Evolutionary conservation across 1,139 yeast genomes (phyloP).

Genomic region (Blastobotrys malaysiensis): DNA sequence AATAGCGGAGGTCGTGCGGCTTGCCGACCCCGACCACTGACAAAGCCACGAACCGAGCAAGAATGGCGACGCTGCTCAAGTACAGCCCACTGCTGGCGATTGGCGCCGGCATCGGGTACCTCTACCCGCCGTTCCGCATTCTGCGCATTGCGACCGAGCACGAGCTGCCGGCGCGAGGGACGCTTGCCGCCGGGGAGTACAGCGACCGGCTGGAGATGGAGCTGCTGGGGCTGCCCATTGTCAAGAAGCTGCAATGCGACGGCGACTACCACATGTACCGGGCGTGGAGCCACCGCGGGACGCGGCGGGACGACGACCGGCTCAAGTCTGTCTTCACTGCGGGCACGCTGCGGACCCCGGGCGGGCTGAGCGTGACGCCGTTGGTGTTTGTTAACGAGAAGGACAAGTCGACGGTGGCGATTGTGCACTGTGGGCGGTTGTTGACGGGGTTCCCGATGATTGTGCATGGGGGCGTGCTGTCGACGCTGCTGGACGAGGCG

Average conservation of each 20-base stretch:
- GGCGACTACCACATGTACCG: constrained; percentile 41
- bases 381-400: constrained; percentile 55
- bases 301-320: constrained; percentile 24
- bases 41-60: not conserved
- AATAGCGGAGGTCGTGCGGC: no score
- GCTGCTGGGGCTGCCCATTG: constrained; percentile 49
- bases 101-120: constrained; percentile 11
- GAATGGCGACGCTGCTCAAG: not conserved
- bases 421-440: constrained; percentile 72
- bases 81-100: constrained; percentile 40
- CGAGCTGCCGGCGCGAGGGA: constrained; percentile 10
- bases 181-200: constrained; percentile 11
- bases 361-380: constrained; percentile 75
- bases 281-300: constrained; percentile 55
- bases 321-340: constrained; percentile 33
- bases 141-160: constrained; percentile 7
- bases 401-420: constrained; percentile 53
- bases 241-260: constrained; percentile 42
- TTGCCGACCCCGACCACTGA: not conserved
- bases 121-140: constrained; percentile 10
- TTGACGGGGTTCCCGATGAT: constrained; percentile 84
- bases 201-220: constrained; percentile 25
- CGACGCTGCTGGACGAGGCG: constrained; percentile 74
- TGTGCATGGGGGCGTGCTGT: constrained; percentile 86
- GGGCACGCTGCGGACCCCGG: constrained; percentile 51